These are phyloP conservation scores for Hysterangium stoloniferum DNA, from an alignment of 768 basidiomycete species.

Conservation along the genomic window DNA sequence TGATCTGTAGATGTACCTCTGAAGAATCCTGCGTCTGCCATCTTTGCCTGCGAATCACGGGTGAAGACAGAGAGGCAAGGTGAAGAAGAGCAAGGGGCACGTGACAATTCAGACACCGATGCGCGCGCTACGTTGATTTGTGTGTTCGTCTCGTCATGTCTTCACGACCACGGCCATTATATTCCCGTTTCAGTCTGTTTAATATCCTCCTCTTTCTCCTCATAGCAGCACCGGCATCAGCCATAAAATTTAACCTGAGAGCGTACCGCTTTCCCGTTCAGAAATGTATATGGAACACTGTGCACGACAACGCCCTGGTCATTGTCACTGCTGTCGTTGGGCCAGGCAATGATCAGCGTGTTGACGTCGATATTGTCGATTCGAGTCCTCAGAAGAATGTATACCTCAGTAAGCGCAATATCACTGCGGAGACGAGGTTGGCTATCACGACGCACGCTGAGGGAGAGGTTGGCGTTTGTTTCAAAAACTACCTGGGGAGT, in stretches of 20 bases:
- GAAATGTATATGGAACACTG: constrained; percentile 96
- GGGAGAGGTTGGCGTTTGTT: constrained; percentile 93
- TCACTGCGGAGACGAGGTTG: constrained; percentile 86
- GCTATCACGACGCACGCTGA: constrained; percentile 91
- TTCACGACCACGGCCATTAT: not conserved
- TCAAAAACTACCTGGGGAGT: constrained; percentile 70
- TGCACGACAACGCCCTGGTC: constrained; percentile 78
- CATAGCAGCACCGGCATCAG: constrained; percentile 29
- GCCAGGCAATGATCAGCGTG: constrained; percentile 63
- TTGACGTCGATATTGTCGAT: constrained; percentile 94
- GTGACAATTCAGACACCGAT: not conserved
- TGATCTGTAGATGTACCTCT: constrained; percentile 88
- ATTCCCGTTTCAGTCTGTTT: constrained; percentile 5
- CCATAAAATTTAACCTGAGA: constrained; percentile 81
- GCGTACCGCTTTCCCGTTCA: constrained; percentile 63
- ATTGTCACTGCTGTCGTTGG: constrained; percentile 94
- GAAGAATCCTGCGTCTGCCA: constrained; percentile 57
- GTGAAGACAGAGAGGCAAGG: not conserved
- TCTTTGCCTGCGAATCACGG: too few species aligned
- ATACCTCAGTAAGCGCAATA: constrained; percentile 81
- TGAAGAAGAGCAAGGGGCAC: not conserved
- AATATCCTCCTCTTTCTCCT: constrained; percentile 25
- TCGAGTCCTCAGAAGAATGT: constrained; percentile 78
- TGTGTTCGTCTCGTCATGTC: not conserved
- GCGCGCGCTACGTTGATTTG: too few species aligned